Evolutionary conservation across 495 filamentous ascomycete genomes (phyloP).

Genomic region (Jackrogersella multiformis): DNA sequence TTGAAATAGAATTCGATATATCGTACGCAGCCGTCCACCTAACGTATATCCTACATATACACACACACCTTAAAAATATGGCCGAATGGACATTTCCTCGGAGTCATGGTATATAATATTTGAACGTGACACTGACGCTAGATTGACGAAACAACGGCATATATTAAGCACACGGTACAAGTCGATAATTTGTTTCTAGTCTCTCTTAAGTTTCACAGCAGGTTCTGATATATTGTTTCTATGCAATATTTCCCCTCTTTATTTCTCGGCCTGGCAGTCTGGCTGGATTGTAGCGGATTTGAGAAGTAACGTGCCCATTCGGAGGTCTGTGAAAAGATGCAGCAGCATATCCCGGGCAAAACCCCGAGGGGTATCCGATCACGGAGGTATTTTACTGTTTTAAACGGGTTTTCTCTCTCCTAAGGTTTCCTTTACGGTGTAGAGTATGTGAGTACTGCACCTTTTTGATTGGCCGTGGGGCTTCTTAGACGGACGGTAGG

Average conservation of each 20-base stretch:
- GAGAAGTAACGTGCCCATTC: constrained; percentile 16
- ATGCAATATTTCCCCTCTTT: constrained; percentile 7
- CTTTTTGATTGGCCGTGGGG: background rate
- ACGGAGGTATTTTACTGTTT: constrained; percentile 26
- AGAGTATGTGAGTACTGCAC: too few species aligned
- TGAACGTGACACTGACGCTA: constrained; percentile 26
- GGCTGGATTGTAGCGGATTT: constrained; percentile 1
- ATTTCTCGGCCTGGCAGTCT: constrained; percentile 20
- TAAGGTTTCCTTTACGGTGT: constrained; percentile 16
- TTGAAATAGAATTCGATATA: constrained; percentile 8
- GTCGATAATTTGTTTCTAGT: background rate
- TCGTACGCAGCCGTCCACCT: constrained; percentile 1
- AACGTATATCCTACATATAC: background rate
- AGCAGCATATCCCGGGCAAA: constrained; percentile 31
- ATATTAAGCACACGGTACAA: constrained; percentile 17
- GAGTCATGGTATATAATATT: constrained; percentile 3
- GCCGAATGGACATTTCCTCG: constrained; percentile 24
- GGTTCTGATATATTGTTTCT: constrained; percentile 20
- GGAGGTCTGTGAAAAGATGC: constrained; percentile 13
- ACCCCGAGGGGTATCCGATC: constrained; percentile 24
- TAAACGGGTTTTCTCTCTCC: background rate
- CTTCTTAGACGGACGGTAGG: background rate
- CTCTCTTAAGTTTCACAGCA: constrained; percentile 28
- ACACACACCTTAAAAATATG: background rate
- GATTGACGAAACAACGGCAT: constrained; percentile 24